A percentile compares a stretch with the other conserved stretches of the same genome.
Conservation (phyloP, 306 rosid species). For the Astragalus glycyphyllos region DNA sequence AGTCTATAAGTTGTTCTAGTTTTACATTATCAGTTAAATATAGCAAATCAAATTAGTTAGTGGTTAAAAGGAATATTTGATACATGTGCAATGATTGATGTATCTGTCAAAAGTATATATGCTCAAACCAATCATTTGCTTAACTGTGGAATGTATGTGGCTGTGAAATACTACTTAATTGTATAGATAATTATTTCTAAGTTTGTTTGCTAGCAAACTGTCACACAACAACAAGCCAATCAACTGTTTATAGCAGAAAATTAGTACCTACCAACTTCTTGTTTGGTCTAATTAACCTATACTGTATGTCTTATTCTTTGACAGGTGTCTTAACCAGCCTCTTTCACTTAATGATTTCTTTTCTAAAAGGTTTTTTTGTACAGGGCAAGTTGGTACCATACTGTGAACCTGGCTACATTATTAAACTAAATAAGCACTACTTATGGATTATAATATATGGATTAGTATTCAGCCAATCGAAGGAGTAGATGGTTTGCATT, state of each 20-base stretch:
- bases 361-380: not conserved
- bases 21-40: conserved; percentile 35
- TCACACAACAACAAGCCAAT: conserved; percentile 51
- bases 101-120: conserved; percentile 49
- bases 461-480: no score
- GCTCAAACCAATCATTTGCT: conserved; percentile 59
- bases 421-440: not conserved
- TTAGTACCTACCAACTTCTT: conserved; percentile 40
- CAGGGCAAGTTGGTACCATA: not conserved
- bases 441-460: conserved; percentile 23
- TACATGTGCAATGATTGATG: conserved; percentile 89
- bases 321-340: conserved; percentile 27
- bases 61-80: conserved; percentile 63
- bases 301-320: conserved; percentile 35
- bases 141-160: conserved; percentile 58
- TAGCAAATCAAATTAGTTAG: conserved; percentile 47
- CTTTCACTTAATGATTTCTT: not conserved
- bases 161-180: conserved; percentile 35
- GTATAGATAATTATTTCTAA: conserved; percentile 34
- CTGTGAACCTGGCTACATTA: not conserved
- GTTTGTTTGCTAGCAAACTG: conserved; percentile 24
- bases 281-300: conserved; percentile 19
- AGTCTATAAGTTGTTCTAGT: conserved; percentile 27
- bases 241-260: conserved; percentile 38
- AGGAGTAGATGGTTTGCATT: no score